A percentile compares a stretch with the other conserved stretches of the same genome.
These are phyloP conservation scores for Corynascus novoguineensis DNA, from an alignment of 495 filamentous ascomycete genomes.

Conservation along the genomic window DNA sequence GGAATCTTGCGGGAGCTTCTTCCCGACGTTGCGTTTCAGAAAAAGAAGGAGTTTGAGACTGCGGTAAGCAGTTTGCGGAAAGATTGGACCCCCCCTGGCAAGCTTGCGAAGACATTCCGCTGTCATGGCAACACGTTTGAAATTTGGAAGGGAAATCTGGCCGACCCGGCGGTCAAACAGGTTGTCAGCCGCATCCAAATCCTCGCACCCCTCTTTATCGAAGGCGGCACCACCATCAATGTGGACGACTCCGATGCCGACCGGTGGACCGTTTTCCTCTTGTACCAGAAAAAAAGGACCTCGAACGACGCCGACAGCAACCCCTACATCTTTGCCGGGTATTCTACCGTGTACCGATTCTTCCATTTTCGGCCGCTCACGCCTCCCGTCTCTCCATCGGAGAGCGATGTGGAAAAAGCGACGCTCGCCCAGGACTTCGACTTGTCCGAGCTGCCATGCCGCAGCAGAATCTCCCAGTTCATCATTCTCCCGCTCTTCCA, in stretches of 20 bases:
- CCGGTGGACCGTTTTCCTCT: conserved; percentile 84
- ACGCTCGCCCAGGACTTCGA: conserved; percentile 29
- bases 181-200: conserved; percentile 76
- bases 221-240: conserved; percentile 71
- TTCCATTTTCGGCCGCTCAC: conserved; percentile 46
- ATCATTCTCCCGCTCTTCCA: conserved; percentile 87
- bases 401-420: conserved; percentile 21
- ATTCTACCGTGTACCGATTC: conserved; percentile 85
- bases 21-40: conserved; percentile 61
- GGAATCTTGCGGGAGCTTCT: conserved; percentile 61
- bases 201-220: conserved; percentile 81
- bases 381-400: conserved; percentile 21
- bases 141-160: conserved; percentile 48
- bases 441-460: conserved; percentile 49
- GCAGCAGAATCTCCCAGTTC: conserved; percentile 88
- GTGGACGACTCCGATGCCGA: conserved; percentile 68
- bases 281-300: conserved; percentile 59
- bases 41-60: conserved; percentile 52
- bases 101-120: conserved; percentile 38
- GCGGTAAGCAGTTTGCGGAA: conserved; percentile 49
- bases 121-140: conserved; percentile 39
- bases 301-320: conserved; percentile 43
- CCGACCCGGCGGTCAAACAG: conserved; percentile 52
- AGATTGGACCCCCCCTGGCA: conserved; percentile 56
- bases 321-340: conserved; percentile 73